A percentile compares a stretch with the other conserved stretches of the same genome.
Conservation (phyloP, 331 rosid species). For the Arachis monticola region DNA sequence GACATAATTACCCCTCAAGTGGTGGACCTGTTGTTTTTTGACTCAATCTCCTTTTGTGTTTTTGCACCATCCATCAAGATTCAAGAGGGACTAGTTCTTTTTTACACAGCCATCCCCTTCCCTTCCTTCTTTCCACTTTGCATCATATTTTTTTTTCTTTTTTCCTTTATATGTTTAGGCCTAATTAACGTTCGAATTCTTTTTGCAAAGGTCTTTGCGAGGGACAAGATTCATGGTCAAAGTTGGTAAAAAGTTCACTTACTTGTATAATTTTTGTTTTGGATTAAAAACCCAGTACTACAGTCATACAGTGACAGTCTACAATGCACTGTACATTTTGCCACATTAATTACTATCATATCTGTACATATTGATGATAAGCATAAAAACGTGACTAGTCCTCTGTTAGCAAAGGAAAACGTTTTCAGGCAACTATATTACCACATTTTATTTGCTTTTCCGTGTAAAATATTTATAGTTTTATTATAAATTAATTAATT, state of each 20-base stretch:
- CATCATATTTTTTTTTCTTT: neutral
- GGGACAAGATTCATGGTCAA: neutral
- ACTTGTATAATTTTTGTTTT: too few relatives aligned
- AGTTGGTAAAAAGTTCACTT: slow-evolving; percentile 12
- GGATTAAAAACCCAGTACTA: too few relatives aligned
- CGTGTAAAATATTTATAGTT: too few relatives aligned
- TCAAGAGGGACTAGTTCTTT: neutral
- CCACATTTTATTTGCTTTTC: neutral
- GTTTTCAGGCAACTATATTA: neutral
- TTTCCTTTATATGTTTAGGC: neutral
- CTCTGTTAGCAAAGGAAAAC: neutral
- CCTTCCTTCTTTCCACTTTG: neutral
- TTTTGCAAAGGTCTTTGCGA: neutral
- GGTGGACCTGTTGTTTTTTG: slow-evolving; percentile 29
- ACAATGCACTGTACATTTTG: neutral
- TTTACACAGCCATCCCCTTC: neutral
- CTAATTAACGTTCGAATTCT: neutral
- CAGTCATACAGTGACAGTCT: too few relatives aligned
- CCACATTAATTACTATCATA: too few relatives aligned
- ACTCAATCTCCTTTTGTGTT: neutral
- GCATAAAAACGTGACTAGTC: neutral
- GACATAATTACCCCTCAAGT: slow-evolving; percentile 15
- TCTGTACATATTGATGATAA: too few relatives aligned
- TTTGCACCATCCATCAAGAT: neutral
- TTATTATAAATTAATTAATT: too few relatives aligned